Base-by-base conservation (phyloP, 2,329 filamentous ascomycete genomes). In the Colletotrichum magnum region DNA sequence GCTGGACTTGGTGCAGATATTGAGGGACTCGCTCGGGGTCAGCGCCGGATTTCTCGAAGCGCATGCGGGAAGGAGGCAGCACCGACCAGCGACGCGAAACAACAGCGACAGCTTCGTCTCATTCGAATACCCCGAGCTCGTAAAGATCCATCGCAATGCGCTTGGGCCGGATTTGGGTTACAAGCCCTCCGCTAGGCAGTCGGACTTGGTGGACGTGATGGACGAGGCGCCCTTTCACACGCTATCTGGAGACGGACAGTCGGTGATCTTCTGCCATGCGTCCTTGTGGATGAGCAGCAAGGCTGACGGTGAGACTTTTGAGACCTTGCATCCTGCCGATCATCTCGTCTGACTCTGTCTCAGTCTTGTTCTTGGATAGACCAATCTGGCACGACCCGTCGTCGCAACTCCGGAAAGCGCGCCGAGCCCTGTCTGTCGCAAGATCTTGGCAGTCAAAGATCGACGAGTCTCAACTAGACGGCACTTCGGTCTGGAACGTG, bases 361-460 rank as follows among this genome's bases (percentile, higher is more conserved):
- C 15, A 68, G 76, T 82, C 9, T 71, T 83, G 15, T 73, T 81
- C 16, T 47, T 82, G 15, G 77, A 81, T 54, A 68, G 73, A 15
- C 73, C 75, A 4, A 10, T 72, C 6, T 77, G 76, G 77, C 65
- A 64, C 32, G 68, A 68, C 2, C 53, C 70, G 0, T 45, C 63
- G 1, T 74, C 69, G 7, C 58, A 56, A 10, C 47, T 76, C 18
- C 57, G 57, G 2, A 75, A 74, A 57, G 73, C 71, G 2, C 66
- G 71, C 6, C 71, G 76, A 52, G 53, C 41, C 5, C 48, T 50
- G 2, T 69, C 54, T 3, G 64, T 67, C 15, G 68, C 66, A 18
- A 64, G 54, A 43, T 69, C 67, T 1, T 69, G 67, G 67, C 67
- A 69, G 32, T 52, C 51, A 15, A 69, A 69, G 32, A 69, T 69